Evolutionary conservation across 495 filamentous ascomycete genomes (phyloP).

Genomic region (Penicillium robsamsonii): DNA sequence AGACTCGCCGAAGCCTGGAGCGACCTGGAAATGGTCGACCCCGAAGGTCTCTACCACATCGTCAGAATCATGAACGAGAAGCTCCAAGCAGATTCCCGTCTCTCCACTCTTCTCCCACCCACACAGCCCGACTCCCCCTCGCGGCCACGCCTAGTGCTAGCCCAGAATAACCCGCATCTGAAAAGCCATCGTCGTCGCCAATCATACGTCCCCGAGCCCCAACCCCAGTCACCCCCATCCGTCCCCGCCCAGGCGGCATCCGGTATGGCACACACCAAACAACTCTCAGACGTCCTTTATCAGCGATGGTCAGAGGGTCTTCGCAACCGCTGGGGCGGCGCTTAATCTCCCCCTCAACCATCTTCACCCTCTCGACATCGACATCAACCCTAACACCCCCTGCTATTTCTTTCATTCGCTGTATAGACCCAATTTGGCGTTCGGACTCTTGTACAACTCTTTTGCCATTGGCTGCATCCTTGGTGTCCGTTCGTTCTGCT

Average conservation of each 20-base stretch:
- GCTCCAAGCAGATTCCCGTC: constrained; percentile 54
- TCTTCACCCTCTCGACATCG: neutral
- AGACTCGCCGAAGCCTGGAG: constrained; percentile 80
- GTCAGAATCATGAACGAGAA: constrained; percentile 66
- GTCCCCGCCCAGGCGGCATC: constrained; percentile 52
- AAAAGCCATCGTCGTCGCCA: constrained; percentile 73
- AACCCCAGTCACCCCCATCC: constrained; percentile 33
- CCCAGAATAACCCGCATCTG: constrained; percentile 81
- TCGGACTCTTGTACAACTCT: constrained; percentile 21
- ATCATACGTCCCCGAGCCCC: constrained; percentile 45
- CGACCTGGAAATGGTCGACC: constrained; percentile 79
- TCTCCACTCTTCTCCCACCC: constrained; percentile 45
- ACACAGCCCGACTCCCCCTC: constrained; percentile 44
- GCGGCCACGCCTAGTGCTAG: constrained; percentile 67
- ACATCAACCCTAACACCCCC: neutral
- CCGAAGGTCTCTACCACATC: constrained; percentile 85
- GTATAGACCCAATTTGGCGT: constrained; percentile 29
- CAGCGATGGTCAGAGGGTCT: constrained; percentile 84
- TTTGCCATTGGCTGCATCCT: constrained; percentile 23
- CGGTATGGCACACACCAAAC: constrained; percentile 89
- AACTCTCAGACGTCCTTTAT: constrained; percentile 87
- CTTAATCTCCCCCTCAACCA: constrained; percentile 28
- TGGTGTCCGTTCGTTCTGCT: constrained; percentile 23
- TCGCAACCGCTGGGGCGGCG: constrained; percentile 69
- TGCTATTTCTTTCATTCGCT: constrained; percentile 22